Evolutionary conservation across 164 flowering plant genomes (phyloP), one percentile per base, ranked within the genome.

Genomic region (Macadamia integrifolia): DNA sequence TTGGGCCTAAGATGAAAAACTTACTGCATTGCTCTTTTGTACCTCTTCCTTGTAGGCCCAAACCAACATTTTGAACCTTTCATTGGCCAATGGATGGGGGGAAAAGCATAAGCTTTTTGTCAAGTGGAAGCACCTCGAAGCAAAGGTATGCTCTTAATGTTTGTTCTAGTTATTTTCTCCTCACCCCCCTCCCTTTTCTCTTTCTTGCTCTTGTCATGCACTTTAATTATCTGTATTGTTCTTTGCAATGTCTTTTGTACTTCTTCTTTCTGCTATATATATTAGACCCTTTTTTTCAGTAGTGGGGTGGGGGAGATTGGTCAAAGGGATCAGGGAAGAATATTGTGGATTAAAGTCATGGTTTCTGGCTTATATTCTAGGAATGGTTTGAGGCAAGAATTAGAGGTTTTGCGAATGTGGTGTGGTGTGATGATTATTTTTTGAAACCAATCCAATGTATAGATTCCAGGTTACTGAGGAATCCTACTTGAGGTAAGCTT

Each of bases 51-150:
- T 64, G 48, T 75, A 90, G 96, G 97, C 97, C 66, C 86, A 87
- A 79, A 97, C 92, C 72, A 88, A 80, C 76, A 82, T 95, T 18
- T 79, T 80, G 83, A 87, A 83, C 69, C 88, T 92, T 76, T 88
- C 90, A 28, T 73, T 90, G 61, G 49, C 88, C 70, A 84, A 88
- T 81, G 92, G 96, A 23, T 95, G 97, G 98, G 99, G 97, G 14
- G 88, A 88, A 73, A 95, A 95, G 77, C 98, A 95, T 72, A 81
- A 76, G 71, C 81, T 79, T 40, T 90, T 80, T 61, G 81, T 92
- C 42, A 90, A 88, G 77, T 92, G 98, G 98, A 92, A 90, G 76
- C 71, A 81, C 77, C 68, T 78, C 72, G 99, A 94, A 85, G 92
- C 97, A n/a, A 92, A 87, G 98, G 98, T 93, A 82, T 68, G 28